Conservation (phyloP, 495 filamentous ascomycete genomes). For the Clavariopsis aquatica region DNA sequence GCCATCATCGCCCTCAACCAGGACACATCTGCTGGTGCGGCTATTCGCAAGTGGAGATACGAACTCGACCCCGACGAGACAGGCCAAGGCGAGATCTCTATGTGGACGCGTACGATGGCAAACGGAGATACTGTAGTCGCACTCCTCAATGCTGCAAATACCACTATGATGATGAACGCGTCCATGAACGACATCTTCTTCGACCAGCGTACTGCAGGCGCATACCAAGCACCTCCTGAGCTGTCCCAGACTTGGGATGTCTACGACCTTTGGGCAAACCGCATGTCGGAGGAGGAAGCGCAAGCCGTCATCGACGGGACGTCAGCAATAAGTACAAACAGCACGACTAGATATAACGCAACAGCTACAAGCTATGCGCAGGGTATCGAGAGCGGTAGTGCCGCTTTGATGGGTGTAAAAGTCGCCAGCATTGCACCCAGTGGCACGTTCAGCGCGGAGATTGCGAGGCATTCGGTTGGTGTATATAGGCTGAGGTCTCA, state of each 20-base stretch:
- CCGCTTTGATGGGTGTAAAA: constrained; percentile 49
- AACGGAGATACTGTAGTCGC: constrained; percentile 53
- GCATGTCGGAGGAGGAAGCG: constrained; percentile 53
- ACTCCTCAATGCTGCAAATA: constrained; percentile 52
- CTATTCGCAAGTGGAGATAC: constrained; percentile 32
- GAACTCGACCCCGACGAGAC: constrained; percentile 37
- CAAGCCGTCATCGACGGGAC: constrained; percentile 47
- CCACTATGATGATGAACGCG: constrained; percentile 50
- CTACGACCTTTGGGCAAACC: constrained; percentile 58
- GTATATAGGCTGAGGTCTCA: constrained; percentile 50
- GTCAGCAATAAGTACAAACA: constrained; percentile 3
- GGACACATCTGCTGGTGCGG: constrained; percentile 23
- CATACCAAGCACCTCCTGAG: constrained; percentile 44
- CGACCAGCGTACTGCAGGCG: constrained; percentile 48
- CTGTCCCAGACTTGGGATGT: constrained; percentile 52
- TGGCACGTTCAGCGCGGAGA: constrained; percentile 47
- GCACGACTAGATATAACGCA: constrained; percentile 48
- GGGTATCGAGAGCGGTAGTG: constrained; percentile 45
- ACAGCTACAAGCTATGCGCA: constrained; percentile 49
- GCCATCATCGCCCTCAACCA: constrained; percentile 40
- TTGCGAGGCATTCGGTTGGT: constrained; percentile 51
- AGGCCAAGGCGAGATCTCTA: constrained; percentile 49
- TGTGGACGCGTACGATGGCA: constrained; percentile 53
- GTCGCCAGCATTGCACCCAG: constrained; percentile 46
- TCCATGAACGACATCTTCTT: constrained; percentile 58